These are phyloP conservation scores for Diddensiella santjacobensis DNA, from an alignment of 805 yeast species.

Conservation along the genomic window DNA sequence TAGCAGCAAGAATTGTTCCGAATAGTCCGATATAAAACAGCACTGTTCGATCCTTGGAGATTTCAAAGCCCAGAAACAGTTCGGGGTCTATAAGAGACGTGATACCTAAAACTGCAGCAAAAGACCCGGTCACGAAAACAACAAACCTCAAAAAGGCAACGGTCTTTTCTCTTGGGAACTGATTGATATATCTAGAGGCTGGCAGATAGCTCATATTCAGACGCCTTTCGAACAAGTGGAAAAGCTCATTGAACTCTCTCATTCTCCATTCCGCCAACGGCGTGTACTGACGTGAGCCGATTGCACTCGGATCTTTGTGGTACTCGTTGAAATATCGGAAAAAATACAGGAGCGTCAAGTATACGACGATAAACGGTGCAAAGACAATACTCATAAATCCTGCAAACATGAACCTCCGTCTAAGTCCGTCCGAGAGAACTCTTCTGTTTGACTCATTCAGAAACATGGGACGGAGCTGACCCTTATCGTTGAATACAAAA, in stretches of 20 bases:
- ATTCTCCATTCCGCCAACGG: constrained; percentile 95
- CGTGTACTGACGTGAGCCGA: constrained; percentile 83
- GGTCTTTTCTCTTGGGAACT: constrained; percentile 79
- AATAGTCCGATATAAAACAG: constrained; percentile 83
- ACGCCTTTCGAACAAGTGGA: constrained; percentile 80
- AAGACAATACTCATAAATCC: constrained; percentile 78
- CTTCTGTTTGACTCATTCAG: constrained; percentile 68
- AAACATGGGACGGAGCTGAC: constrained; percentile 71
- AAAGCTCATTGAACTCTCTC: constrained; percentile 89
- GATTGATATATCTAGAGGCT: constrained; percentile 80
- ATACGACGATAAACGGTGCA: constrained; percentile 82
- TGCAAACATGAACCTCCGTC: constrained; percentile 78
- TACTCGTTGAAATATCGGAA: constrained; percentile 91
- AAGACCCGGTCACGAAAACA: constrained; percentile 79
- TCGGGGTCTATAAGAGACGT: constrained; percentile 83
- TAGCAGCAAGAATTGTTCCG: constrained; percentile 84
- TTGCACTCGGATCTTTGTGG: constrained; percentile 77
- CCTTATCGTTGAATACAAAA: constrained; percentile 75
- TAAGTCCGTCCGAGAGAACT: constrained; percentile 62
- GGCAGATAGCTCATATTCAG: constrained; percentile 71
- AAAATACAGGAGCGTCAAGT: constrained; percentile 78
- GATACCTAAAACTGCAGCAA: constrained; percentile 81
- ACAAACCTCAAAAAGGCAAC: constrained; percentile 55
- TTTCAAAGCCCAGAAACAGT: constrained; percentile 81
- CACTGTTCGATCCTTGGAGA: constrained; percentile 74